phyloP scores from a whole-genome alignment of 2,329 filamentous ascomycete genomes.

The Helminthosporium solani region DNA sequence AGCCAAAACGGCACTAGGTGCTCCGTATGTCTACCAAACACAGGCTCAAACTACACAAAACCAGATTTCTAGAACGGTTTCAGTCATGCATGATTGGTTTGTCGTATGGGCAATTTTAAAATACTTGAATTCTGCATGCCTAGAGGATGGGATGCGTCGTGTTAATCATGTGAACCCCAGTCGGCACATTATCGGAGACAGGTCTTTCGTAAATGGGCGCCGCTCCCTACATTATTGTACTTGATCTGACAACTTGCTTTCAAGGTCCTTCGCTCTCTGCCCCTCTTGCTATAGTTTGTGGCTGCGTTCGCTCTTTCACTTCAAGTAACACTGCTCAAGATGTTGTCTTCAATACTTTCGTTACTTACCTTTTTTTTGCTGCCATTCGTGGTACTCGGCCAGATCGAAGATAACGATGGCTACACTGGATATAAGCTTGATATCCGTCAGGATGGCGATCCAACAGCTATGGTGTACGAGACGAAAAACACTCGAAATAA shows the following conservation, averaged over 20 bases:
- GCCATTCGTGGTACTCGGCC: slow-evolving; percentile 34
- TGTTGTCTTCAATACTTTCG: slow-evolving; percentile 27
- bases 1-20: slow-evolving; percentile 22
- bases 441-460: slow-evolving; percentile 50
- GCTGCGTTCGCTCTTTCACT: slow-evolving; percentile 27
- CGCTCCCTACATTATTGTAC: slow-evolving; percentile 17
- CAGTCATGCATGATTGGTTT: slow-evolving; percentile 16
- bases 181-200: slow-evolving; percentile 12
- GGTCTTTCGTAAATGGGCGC: slow-evolving; percentile 18
- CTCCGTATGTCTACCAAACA: slow-evolving; percentile 12
- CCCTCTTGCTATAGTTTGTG: slow-evolving; percentile 11
- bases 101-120: slow-evolving; percentile 33
- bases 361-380: slow-evolving; percentile 35
- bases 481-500: slow-evolving; percentile 53
- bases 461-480: slow-evolving; percentile 55
- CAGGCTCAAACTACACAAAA: slow-evolving; percentile 15
- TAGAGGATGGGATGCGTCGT: slow-evolving; percentile 10
- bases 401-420: slow-evolving; percentile 44
- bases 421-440: slow-evolving; percentile 60
- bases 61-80: slow-evolving; percentile 22
- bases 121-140: slow-evolving; percentile 9
- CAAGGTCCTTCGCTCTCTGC: slow-evolving; percentile 22
- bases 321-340: slow-evolving; percentile 13
- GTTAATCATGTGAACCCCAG: slow-evolving; percentile 28
- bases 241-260: slow-evolving; percentile 16